Base-by-base conservation (phyloP, 129 eudicot species). In the Helianthus tuberosus region DNA sequence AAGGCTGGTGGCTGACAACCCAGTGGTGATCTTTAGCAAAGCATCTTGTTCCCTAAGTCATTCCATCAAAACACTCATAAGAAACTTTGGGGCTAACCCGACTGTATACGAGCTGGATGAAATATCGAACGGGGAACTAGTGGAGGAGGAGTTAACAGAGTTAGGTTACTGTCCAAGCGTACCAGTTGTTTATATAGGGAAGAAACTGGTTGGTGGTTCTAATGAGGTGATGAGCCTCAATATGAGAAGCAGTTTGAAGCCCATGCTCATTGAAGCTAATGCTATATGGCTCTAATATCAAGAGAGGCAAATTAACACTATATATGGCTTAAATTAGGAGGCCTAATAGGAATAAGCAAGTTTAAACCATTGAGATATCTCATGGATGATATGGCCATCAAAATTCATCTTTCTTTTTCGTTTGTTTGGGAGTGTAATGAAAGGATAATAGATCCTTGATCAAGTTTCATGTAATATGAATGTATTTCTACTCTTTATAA, bases 1-100 rank as follows among this genome's bases (percentile, higher is more conserved):
- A 50, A 75, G 76, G 9, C 44, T 83, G 55, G 87, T 77, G 15
- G 81, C 73, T 3, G 87, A 83, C 59, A 79, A 73, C 52, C 87
- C 84, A 1, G 60, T 83, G 64, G 87, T 83, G 64, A 75, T 83
- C 82, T 83, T 83, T 69, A 83, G 84, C 87, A 83, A 79, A 79
- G 67, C 68, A 29, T 41, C 84, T 27, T 83, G 87, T 71, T 79
- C 79, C 0, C 60, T 83, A 23, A 71, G 81, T 46, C 59, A 79
- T 69, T 75, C 79, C 41, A 79, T 79, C 11, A 74, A 75, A 70
- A 6, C 51, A n/a, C 82, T 83, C 8, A 23, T 83, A 43, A 70
- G 74, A 11, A 79, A 51, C 62, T 83, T 79, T 66, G 84, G 84
- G 72, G 82, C 87, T 44, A 79, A 79, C 62, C 84, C 87, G 4